Evolutionary conservation across 805 yeast species (phyloP), one percentile per base, ranked within the genome.

Genomic region (Wickerhamiella nectarea): DNA sequence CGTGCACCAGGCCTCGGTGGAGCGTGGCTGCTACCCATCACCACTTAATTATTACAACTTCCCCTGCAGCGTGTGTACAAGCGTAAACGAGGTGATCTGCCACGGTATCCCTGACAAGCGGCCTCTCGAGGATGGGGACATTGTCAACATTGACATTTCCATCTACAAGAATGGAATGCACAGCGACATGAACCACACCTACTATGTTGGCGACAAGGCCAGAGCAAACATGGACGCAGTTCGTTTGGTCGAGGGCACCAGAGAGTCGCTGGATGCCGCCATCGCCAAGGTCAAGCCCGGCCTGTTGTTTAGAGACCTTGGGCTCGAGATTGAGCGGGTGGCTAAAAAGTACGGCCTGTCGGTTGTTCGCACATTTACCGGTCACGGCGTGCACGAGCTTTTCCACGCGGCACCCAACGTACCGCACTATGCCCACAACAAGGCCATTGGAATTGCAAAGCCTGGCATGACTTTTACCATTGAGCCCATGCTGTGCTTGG

Each of bases 381-480:
- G 98, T 41, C 98, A 91, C 62, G 98, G 98, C 50, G 80, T 78
- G 47, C 86, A 89, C 54, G 68, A 67, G 47, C 70, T 77, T 50
- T 91, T 91, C 77, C 98, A 91, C 63, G 76, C 87, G 56, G 79
- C 85, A 38, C 98, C 98, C 31, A 82, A 78, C 53, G 75, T 91
- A 44, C 95, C 96, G 2, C 98, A 91, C 62, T 91, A 91, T 58
- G 94, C 91, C 18, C 79, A 77, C 54, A 91, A 87, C 66, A 89
- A 89, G 66, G 83, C 95, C 6, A 71, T 87, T 38, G 98, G 98
- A 47, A 77, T 84, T 36, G 87, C 91, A 67, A 84, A 84, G 60
- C 89, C 95, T 18, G 98, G 98, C 18, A 82, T 87, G 80, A 85
- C 83, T 11, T 91, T 91, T 69, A 91, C 98, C 18, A 84, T 91